phyloP scores from a whole-genome alignment of 2,329 filamentous ascomycete genomes.

The Thielaviopsis euricoi region DNA sequence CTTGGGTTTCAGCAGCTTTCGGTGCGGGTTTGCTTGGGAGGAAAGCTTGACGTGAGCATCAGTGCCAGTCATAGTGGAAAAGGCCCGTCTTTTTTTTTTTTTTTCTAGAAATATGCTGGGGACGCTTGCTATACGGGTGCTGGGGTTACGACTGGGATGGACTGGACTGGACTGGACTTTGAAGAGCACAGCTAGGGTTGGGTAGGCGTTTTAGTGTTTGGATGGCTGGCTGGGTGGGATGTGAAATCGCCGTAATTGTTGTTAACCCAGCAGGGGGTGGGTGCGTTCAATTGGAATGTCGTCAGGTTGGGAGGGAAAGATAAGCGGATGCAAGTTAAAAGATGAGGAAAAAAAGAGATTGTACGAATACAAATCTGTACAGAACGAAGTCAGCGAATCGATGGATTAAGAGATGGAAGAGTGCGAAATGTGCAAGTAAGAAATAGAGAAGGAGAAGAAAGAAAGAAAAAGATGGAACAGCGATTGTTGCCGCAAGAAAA shows the following conservation, averaged over 20 bases:
- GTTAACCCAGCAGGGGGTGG: background rate
- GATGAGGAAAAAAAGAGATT: background rate
- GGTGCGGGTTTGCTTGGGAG: background rate
- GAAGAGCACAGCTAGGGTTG: background rate
- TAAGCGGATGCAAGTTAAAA: background rate
- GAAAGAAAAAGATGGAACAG: background rate
- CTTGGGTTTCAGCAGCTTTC: slow-evolving; percentile 2
- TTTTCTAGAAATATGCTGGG: background rate
- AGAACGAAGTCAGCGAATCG: background rate
- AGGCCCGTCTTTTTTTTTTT: background rate
- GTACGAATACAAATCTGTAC: background rate
- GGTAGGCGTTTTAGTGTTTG: background rate
- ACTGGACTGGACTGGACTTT: background rate
- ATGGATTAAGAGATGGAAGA: background rate
- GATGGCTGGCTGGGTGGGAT: background rate
- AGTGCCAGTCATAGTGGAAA: background rate
- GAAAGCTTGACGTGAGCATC: background rate
- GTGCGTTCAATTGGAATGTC: background rate
- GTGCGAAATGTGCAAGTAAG: background rate
- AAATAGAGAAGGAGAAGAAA: background rate
- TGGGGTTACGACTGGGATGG: background rate
- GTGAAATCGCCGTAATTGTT: background rate
- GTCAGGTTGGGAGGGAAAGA: background rate
- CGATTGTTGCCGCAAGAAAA: background rate
- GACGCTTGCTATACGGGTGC: background rate